A percentile compares a stretch with the other conserved stretches of the same genome.
These are phyloP conservation scores for Naganishia randhawae DNA, from an alignment of 768 basidiomycete species.

Conservation along the genomic window DNA sequence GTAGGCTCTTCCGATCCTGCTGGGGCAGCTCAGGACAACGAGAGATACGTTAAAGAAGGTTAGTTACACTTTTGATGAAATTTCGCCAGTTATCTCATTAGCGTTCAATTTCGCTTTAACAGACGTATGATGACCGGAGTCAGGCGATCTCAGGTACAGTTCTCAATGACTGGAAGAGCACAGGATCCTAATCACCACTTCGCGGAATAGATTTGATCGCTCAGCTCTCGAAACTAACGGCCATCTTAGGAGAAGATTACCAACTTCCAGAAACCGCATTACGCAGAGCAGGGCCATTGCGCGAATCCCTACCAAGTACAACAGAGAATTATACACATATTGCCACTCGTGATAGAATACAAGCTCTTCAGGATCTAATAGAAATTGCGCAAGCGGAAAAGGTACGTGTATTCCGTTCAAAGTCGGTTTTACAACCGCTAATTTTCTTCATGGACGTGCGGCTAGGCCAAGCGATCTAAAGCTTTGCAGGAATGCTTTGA, in stretches of 20 bases:
- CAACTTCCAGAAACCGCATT: conserved; percentile 2
- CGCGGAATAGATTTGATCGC: background rate
- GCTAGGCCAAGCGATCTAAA: conserved; percentile 5
- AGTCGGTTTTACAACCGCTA: background rate
- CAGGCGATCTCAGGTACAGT: conserved; percentile 9
- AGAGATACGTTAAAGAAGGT: conserved; percentile 22
- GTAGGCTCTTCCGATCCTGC: conserved; percentile 21
- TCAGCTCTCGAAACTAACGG: background rate
- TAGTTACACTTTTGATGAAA: background rate
- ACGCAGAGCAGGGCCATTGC: conserved; percentile 1
- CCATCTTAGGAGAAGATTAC: conserved; percentile 16
- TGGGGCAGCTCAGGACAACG: conserved; percentile 3
- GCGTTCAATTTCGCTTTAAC: background rate
- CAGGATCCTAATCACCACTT: background rate
- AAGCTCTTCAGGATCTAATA: conserved; percentile 14
- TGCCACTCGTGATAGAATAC: conserved; percentile 8
- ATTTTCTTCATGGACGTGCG: background rate
- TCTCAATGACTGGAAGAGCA: background rate
- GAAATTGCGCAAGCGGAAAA: conserved; percentile 20
- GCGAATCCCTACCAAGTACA: background rate
- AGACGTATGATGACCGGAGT: conserved; percentile 22
- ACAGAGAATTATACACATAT: background rate
- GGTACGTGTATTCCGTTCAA: conserved; percentile 16
- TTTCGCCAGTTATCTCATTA: background rate
- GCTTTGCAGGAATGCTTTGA: conserved; percentile 34